phyloP scores from a whole-genome alignment of 202 grass and related monocot genomes.

The Musa balbisiana region DNA sequence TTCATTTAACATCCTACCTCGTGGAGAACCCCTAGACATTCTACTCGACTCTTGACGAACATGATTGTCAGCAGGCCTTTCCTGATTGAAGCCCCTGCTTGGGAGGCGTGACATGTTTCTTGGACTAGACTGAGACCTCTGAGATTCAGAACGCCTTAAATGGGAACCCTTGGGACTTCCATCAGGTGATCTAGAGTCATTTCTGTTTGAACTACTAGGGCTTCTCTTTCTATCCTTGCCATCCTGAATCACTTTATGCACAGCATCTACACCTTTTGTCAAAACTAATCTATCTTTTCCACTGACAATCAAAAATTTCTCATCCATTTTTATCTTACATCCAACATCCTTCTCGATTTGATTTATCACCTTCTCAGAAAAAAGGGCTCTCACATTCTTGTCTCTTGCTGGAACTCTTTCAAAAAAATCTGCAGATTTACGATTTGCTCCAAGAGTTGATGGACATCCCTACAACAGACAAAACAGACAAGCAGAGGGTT shows the following conservation, averaged over 20 bases:
- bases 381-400: conserved; percentile 67
- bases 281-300: conserved; percentile 72
- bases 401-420: conserved; percentile 82
- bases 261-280: conserved; percentile 80
- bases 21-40: conserved; percentile 66
- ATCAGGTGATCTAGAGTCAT: conserved; percentile 49
- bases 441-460: conserved; percentile 77
- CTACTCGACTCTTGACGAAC: conserved; percentile 40
- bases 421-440: conserved; percentile 73
- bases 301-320: conserved; percentile 93
- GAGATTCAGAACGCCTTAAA: conserved; percentile 45
- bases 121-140: conserved; percentile 51
- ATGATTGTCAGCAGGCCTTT: conserved; percentile 45
- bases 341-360: conserved; percentile 83
- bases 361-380: conserved; percentile 57
- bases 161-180: conserved; percentile 37
- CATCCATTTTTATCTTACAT: conserved; percentile 93
- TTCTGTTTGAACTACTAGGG: conserved; percentile 51
- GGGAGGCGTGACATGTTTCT: conserved; percentile 45
- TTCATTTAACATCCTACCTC: conserved; percentile 55
- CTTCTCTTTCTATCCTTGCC: conserved; percentile 54
- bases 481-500: conserved; percentile 1
- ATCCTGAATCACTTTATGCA: conserved; percentile 87
- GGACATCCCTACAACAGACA: conserved; percentile 62
- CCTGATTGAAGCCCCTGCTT: conserved; percentile 52